Evolutionary conservation across 2,329 filamentous ascomycete genomes (phyloP).

Genomic region (Parastagonospora nodorum): DNA sequence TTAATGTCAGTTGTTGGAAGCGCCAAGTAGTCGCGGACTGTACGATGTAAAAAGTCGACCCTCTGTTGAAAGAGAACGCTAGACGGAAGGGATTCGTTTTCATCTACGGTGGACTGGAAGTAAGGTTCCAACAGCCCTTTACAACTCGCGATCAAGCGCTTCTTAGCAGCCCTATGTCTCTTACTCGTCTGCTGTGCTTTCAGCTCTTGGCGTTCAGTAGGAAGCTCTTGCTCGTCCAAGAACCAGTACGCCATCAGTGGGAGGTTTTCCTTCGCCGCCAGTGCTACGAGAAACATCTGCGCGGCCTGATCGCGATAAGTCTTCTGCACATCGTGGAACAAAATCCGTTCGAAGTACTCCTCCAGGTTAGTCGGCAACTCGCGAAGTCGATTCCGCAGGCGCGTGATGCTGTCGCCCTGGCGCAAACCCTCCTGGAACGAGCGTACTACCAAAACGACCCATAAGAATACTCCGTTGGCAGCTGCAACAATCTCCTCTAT

Average conservation of each 20-base stretch:
- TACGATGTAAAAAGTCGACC: conserved; percentile 12
- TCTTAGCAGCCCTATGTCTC: neutral
- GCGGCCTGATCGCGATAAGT: neutral
- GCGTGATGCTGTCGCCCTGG: conserved; percentile 1
- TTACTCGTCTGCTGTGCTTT: no score
- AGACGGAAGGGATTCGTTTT: neutral
- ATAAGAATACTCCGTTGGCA: conserved; percentile 11
- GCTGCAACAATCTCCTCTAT: conserved; percentile 1
- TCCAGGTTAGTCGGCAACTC: conserved; percentile 3
- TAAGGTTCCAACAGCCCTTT: conserved; percentile 1
- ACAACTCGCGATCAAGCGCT: neutral
- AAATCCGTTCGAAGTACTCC: conserved; percentile 3
- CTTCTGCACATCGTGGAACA: neutral
- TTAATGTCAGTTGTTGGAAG: neutral
- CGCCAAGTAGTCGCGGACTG: conserved; percentile 27
- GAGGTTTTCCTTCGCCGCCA: neutral
- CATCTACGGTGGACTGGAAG: neutral
- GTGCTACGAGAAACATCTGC: neutral
- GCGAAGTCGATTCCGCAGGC: neutral
- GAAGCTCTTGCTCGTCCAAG: neutral
- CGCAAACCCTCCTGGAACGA: neutral
- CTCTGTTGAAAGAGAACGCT: conserved; percentile 1
- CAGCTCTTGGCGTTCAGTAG: neutral
- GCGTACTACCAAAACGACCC: conserved; percentile 3
- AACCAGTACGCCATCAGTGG: conserved; percentile 3